phyloP scores from a whole-genome alignment of 78 protist genomes.

The Mantamonas sphyraenae region DNA sequence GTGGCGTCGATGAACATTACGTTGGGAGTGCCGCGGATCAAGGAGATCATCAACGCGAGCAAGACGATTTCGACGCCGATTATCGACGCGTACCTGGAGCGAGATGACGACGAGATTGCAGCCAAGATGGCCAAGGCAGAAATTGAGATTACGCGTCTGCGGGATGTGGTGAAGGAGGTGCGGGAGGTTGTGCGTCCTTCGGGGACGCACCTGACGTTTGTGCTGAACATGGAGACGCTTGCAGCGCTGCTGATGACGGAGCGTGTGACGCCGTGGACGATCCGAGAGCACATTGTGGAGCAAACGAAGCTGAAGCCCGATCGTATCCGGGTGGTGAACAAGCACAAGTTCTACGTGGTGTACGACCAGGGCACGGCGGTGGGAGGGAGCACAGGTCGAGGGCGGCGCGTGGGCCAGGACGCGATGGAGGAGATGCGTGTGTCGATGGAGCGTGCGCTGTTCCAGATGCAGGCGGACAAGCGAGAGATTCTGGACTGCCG shows the following conservation, averaged over 20 bases:
- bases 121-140: constrained; percentile 89
- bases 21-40: constrained; percentile 87
- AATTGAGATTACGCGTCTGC: constrained; percentile 80
- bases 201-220: constrained; percentile 46
- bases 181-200: constrained; percentile 50
- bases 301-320: constrained; percentile 55
- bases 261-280: too few relatives aligned
- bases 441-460: too few relatives aligned
- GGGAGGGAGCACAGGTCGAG: too few relatives aligned
- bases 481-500: too few relatives aligned
- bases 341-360: constrained; percentile 10
- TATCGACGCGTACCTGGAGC: constrained; percentile 35
- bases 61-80: constrained; percentile 67
- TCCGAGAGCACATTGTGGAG: constrained; percentile 16
- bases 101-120: neutral
- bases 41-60: constrained; percentile 97
- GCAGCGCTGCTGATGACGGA: constrained; percentile 50
- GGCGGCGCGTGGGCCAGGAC: too few relatives aligned
- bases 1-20: constrained; percentile 93
- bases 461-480: too few relatives aligned
- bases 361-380: too few relatives aligned
- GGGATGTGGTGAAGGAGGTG: constrained; percentile 61
- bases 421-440: too few relatives aligned
- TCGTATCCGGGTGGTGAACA: neutral
- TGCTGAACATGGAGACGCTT: constrained; percentile 65